Conservation (phyloP, 225 moss, liverwort and hornwort species). For the Straminergon stramineum region DNA sequence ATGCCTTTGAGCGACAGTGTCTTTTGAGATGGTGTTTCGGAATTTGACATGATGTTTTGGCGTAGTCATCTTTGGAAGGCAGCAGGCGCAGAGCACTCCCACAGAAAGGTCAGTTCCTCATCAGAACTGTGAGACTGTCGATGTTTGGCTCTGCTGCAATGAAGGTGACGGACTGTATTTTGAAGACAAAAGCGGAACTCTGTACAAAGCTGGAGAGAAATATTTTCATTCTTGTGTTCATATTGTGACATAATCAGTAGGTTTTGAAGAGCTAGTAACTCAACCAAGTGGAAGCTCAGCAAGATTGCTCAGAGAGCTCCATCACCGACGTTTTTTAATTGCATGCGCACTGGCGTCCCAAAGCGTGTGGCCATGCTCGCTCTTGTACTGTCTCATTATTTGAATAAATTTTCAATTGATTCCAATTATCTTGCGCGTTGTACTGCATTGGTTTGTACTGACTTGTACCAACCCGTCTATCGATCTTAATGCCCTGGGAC, state of each 20-base stretch:
- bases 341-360: background rate
- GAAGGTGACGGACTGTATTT: constrained; percentile 13
- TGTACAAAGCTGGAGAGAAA: constrained; percentile 43
- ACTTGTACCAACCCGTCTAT: background rate
- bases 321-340: background rate
- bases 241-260: constrained; percentile 63
- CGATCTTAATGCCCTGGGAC: background rate
- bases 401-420: constrained; percentile 13
- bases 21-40: background rate
- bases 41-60: background rate
- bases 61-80: background rate
- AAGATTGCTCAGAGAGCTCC: constrained; percentile 4
- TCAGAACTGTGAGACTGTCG: constrained; percentile 6
- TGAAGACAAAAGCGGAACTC: constrained; percentile 18
- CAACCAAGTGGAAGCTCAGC: constrained; percentile 4
- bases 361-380: background rate
- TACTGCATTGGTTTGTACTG: background rate
- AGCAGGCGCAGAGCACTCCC: background rate
- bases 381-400: constrained; percentile 26
- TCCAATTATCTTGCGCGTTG: background rate
- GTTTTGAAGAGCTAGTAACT: constrained; percentile 25
- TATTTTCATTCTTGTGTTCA: constrained; percentile 67
- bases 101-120: background rate
- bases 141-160: constrained; percentile 1
- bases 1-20: background rate